phyloP scores from a whole-genome alignment of 768 basidiomycete species.

The Rhodotorula graminis region DNA sequence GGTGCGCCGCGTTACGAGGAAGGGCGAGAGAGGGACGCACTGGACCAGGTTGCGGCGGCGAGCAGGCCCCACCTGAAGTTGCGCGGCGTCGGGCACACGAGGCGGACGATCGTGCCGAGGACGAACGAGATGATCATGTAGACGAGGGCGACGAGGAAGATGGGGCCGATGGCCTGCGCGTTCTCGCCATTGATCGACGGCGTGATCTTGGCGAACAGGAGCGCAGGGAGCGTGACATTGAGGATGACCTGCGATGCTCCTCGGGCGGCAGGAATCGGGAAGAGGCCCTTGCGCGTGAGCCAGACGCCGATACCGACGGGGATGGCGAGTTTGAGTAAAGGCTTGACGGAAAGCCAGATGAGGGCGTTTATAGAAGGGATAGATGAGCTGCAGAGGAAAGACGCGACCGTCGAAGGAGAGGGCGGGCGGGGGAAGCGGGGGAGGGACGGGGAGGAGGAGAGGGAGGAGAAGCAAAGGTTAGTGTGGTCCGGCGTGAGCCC shows the following conservation, averaged over 20 bases:
- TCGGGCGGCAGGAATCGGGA: conserved; percentile 1
- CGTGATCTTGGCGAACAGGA: conserved; percentile 35
- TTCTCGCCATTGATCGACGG: conserved; percentile 27
- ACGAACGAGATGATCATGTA: conserved; percentile 3
- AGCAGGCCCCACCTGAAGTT: conserved; percentile 68
- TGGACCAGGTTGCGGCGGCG: conserved; percentile 65
- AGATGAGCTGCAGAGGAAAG: background rate
- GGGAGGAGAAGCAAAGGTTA: too few relatives aligned
- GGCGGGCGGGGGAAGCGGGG: too few relatives aligned
- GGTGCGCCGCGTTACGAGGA: too few relatives aligned
- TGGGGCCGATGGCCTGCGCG: conserved; percentile 42
- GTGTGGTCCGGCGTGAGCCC: too few relatives aligned
- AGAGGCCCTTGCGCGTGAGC: conserved; percentile 1
- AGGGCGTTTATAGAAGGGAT: conserved; percentile 3
- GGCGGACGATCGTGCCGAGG: conserved; percentile 6
- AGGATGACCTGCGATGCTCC: conserved; percentile 7
- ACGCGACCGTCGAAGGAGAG: too few relatives aligned
- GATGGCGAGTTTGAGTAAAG: conserved; percentile 2
- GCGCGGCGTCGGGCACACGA: conserved; percentile 61
- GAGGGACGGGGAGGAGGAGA: too few relatives aligned
- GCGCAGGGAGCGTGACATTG: conserved; percentile 21
- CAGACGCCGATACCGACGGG: background rate
- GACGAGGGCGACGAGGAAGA: conserved; percentile 46
- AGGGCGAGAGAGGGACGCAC: conserved; percentile 38
- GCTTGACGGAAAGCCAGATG: conserved; percentile 17